A percentile compares a stretch with the other conserved stretches of the same genome.
Conservation (phyloP, 257 asterid genomes). For the Lavandula angustifolia region DNA sequence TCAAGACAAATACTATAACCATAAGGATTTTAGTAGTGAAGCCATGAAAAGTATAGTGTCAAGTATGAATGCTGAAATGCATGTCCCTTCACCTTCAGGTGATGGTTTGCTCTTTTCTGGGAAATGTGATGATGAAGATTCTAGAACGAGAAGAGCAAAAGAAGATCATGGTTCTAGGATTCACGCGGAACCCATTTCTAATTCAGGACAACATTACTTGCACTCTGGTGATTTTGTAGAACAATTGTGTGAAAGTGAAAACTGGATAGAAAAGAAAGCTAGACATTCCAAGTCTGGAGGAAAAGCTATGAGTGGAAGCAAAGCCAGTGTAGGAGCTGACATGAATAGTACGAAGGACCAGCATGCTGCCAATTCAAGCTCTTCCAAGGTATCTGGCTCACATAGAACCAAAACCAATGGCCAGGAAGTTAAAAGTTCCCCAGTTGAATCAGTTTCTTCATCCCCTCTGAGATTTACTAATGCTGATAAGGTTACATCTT, state of each 20-base stretch:
- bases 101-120: conserved; percentile 44
- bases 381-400: conserved; percentile 95
- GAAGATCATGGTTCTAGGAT: conserved; percentile 40
- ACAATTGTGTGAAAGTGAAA: conserved; percentile 51
- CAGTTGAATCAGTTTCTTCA: conserved; percentile 95
- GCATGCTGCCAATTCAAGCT: conserved; percentile 88
- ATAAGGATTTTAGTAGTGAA: conserved; percentile 38
- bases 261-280: conserved; percentile 72
- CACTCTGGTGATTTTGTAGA: conserved; percentile 46
- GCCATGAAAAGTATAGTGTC: too few species aligned
- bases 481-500: conserved; percentile 47
- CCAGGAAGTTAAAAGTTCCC: conserved; percentile 82
- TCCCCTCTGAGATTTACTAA: conserved; percentile 69
- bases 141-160: conserved; percentile 64
- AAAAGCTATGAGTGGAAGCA: conserved; percentile 51
- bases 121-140: conserved; percentile 51
- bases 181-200: conserved; percentile 35
- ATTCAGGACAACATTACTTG: conserved; percentile 40
- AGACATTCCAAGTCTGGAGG: conserved; percentile 42
- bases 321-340: conserved; percentile 41
- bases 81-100: conserved; percentile 44
- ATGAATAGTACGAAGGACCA: conserved; percentile 48
- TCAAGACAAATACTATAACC: conserved; percentile 39
- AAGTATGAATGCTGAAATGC: conserved; percentile 39
- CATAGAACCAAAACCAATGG: conserved; percentile 59